These are phyloP conservation scores for Eucalyptus urophylla DNA, from an alignment of 345 rosid genomes.

Conservation along the genomic window DNA sequence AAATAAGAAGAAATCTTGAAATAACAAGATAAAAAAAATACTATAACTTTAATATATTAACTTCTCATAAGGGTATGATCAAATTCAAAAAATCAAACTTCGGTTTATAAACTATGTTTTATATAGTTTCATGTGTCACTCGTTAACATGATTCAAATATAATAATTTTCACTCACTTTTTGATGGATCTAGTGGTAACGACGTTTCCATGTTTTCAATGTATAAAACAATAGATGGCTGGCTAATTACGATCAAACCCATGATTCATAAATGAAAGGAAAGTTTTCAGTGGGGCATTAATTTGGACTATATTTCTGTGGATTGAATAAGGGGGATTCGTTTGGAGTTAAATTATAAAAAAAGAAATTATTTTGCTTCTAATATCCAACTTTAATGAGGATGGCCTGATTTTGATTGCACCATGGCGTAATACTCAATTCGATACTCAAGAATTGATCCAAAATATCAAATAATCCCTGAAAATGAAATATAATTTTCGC, in stretches of 20 bases:
- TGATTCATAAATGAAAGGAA: not conserved
- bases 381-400: not conserved
- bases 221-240: not conserved
- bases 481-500: not conserved
- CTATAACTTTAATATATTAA: not conserved
- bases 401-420: not conserved
- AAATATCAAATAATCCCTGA: not conserved
- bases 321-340: not conserved
- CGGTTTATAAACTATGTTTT: not conserved
- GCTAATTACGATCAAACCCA: not conserved
- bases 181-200: not conserved
- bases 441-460: not conserved
- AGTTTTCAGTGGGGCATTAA: not conserved
- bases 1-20: not conserved
- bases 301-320: not conserved
- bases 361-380: not conserved
- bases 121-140: not conserved
- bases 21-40: not conserved
- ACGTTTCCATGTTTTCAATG: not conserved
- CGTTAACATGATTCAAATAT: not conserved
- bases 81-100: not conserved
- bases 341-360: not conserved
- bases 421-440: not conserved
- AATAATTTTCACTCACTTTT: not conserved
- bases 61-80: not conserved